A percentile compares a stretch with the other conserved stretches of the same genome.
Evolutionary conservation across 352 stramenopile genomes (phyloP).

Genomic region (Globisporangium echinulatum): DNA sequence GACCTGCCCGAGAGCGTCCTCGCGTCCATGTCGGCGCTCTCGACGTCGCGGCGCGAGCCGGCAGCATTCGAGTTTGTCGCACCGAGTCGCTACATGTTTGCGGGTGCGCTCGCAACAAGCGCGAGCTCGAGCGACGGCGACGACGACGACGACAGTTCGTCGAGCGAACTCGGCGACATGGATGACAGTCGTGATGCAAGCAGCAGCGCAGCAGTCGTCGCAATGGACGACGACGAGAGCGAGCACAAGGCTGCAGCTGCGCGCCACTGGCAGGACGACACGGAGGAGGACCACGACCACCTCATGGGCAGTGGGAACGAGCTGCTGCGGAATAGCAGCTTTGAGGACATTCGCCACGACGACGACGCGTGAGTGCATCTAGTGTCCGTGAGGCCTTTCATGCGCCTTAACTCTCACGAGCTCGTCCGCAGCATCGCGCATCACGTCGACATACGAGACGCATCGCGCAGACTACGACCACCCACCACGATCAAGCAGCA

Average conservation of each 20-base stretch:
- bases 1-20: slow-evolving; percentile 31
- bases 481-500: not conserved
- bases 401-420: no score
- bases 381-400: no score
- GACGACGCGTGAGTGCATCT: not conserved
- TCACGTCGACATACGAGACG: no score
- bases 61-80: slow-evolving; percentile 61
- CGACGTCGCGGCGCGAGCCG: slow-evolving; percentile 18
- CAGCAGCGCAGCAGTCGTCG: slow-evolving; percentile 10
- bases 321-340: slow-evolving; percentile 48
- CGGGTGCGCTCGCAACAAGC: slow-evolving; percentile 55
- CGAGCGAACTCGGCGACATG: not conserved
- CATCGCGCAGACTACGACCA: no score
- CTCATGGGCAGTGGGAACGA: slow-evolving; percentile 75
- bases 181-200: not conserved
- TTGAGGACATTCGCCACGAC: slow-evolving; percentile 34
- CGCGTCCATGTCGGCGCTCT: slow-evolving; percentile 15
- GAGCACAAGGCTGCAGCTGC: slow-evolving; percentile 14
- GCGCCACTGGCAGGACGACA: slow-evolving; percentile 28
- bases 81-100: slow-evolving; percentile 71
- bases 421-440: no score
- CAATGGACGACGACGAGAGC: slow-evolving; percentile 30
- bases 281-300: slow-evolving; percentile 57
- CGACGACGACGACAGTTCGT: slow-evolving; percentile 26
- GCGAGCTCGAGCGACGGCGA: slow-evolving; percentile 53